A percentile compares a stretch with the other conserved stretches of the same genome.
These are phyloP conservation scores for Populus trichocarpa DNA, from an alignment of 441 rosid species.

Conservation along the genomic window DNA sequence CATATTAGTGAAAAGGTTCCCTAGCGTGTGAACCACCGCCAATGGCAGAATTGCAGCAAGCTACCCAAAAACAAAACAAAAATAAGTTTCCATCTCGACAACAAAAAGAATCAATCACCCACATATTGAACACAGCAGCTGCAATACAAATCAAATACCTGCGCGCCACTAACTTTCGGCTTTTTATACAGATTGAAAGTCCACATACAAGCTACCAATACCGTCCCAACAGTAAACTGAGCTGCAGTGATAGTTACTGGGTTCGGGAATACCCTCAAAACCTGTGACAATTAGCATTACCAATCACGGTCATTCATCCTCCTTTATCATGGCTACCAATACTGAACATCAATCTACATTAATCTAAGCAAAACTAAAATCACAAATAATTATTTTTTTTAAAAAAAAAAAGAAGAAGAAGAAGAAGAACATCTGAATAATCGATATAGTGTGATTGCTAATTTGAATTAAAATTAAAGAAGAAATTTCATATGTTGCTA, in stretches of 20 bases:
- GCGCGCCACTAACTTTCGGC: slow-evolving; percentile 71
- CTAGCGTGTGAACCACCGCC: slow-evolving; percentile 81
- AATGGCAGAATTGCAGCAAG: slow-evolving; percentile 82
- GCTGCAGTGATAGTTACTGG: slow-evolving; percentile 67
- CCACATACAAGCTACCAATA: slow-evolving; percentile 75
- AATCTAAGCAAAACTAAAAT: background rate
- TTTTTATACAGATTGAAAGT: slow-evolving; percentile 73
- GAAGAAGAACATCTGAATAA: background rate
- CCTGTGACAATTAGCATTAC: slow-evolving; percentile 43
- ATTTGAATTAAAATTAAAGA: background rate
- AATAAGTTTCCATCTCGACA: background rate
- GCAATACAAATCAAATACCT: slow-evolving; percentile 38
- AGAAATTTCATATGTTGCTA: background rate
- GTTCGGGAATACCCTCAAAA: slow-evolving; percentile 66
- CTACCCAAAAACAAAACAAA: slow-evolving; percentile 30
- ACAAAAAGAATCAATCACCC: background rate
- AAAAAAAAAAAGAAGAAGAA: too few species aligned
- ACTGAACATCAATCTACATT: background rate
- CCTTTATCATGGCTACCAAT: background rate
- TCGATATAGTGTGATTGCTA: background rate
- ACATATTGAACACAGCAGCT: background rate
- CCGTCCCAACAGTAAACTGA: slow-evolving; percentile 87
- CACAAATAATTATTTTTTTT: background rate
- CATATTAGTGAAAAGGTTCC: slow-evolving; percentile 92
- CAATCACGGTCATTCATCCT: background rate